Evolutionary conservation across 257 asterid species (phyloP), one percentile per base, ranked within the genome.

Genomic region (Osmanthus fragrans): DNA sequence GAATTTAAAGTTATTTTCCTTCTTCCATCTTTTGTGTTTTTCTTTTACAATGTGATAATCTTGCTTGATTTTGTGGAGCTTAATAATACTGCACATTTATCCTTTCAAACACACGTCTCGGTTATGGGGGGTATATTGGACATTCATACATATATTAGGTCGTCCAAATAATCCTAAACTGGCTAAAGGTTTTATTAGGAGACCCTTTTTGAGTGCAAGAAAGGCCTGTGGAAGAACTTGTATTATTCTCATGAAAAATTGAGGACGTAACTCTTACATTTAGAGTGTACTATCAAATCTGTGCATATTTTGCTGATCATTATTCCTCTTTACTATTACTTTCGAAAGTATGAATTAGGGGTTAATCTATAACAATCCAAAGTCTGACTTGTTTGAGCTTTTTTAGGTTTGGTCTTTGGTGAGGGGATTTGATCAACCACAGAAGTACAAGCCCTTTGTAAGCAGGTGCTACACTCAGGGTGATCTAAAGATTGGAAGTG

Each of bases 401-500:
- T 60, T 81, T 76, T 29, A 94, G 97, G 99, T 94, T 76, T 94
- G 99, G 99, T 92, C 99, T 6, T 74, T 92, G 79, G 99, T 89
- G 78, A 89, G 98, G 89, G 89, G 97, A 76, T 93, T 93, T 54
- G 98, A 93, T 84, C 89, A 93, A 83, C 98, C 98, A 73, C 95
- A 94, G 81, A 91, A 78, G 89, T 94, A 94, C 84, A 94, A 94
- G 89, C 98, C 98, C 58, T 94, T 94, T 80, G 87, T 94, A 65
- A 90, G 97, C 80, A 84, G 81, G 85, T 94, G 98, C 81, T 90
- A 83, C 25, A 83, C 88, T 73, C 77, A 82, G 65, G 97, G 97
- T 11, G 97, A 88, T 76, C 85, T 94, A 45, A 85, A 83, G 70
- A 87, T 94, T 77, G 98, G 97, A 18, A 92, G 96, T 80, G 94